Conservation (phyloP, 768 basidiomycete species). For the Auriscalpium orientale region DNA sequence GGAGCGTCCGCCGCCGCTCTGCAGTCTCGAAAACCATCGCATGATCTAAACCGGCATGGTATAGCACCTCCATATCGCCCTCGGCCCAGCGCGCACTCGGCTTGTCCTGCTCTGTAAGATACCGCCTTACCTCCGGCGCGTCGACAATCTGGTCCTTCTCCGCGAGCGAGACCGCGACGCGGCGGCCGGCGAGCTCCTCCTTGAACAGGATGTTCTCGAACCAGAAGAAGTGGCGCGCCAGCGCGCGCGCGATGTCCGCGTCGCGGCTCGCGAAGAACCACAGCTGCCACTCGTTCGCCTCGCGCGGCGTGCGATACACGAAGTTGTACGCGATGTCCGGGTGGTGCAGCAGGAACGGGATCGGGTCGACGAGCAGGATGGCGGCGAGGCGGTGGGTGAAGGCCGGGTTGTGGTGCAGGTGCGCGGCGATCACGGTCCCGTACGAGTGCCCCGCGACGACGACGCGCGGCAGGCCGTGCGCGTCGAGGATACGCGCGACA, state of each 20-base stretch:
- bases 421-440: slow-evolving; percentile 49
- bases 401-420: slow-evolving; percentile 34
- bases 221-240: slow-evolving; percentile 63
- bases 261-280: slow-evolving; percentile 66
- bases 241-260: slow-evolving; percentile 50
- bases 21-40: slow-evolving; percentile 31
- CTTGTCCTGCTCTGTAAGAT: slow-evolving; percentile 30
- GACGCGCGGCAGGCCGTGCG: slow-evolving; percentile 30
- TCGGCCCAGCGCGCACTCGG: slow-evolving; percentile 20
- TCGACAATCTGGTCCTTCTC: slow-evolving; percentile 39
- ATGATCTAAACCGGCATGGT: slow-evolving; percentile 32
- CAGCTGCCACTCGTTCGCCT: slow-evolving; percentile 54
- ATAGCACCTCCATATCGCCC: slow-evolving; percentile 32
- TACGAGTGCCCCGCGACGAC: slow-evolving; percentile 54
- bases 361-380: slow-evolving; percentile 53
- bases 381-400: slow-evolving; percentile 31
- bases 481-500: slow-evolving; percentile 37
- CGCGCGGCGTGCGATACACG: slow-evolving; percentile 45
- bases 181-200: slow-evolving; percentile 37
- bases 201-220: slow-evolving; percentile 51
- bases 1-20: slow-evolving; percentile 21
- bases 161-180: slow-evolving; percentile 29
- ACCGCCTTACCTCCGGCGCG: slow-evolving; percentile 28
- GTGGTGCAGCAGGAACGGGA: slow-evolving; percentile 56
- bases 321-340: slow-evolving; percentile 61